Percentiles rank a stretch among this genome's conserved stretches.
Evolutionary conservation across 306 rosid species (phyloP).

Genomic region (Corylus americana): DNA sequence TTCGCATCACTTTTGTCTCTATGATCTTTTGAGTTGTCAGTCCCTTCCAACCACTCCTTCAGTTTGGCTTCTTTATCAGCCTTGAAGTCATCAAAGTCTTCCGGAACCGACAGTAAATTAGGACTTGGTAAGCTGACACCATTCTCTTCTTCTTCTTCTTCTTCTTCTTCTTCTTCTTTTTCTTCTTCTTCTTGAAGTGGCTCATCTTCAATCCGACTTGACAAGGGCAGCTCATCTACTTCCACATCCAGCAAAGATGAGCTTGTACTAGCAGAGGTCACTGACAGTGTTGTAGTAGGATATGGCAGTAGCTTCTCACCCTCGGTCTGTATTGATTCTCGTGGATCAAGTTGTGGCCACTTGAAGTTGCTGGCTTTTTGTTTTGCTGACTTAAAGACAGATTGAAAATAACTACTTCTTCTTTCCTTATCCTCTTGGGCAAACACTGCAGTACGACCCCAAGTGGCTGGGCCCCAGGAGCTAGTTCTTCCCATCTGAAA

Average conservation of each 20-base stretch:
- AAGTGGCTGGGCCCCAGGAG: constrained; percentile 47
- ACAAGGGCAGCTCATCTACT: constrained; percentile 61
- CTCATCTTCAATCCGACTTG: constrained; percentile 54
- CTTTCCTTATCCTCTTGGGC: constrained; percentile 38
- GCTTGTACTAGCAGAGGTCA: constrained; percentile 41
- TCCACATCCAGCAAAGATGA: constrained; percentile 53
- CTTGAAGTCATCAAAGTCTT: constrained; percentile 66
- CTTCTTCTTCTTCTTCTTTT: constrained; percentile 28
- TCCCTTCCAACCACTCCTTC: constrained; percentile 76
- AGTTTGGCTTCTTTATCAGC: constrained; percentile 76
- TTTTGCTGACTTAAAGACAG: constrained; percentile 67
- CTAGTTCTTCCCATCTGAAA: constrained; percentile 46
- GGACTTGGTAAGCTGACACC: constrained; percentile 32
- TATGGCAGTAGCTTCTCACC: constrained; percentile 32
- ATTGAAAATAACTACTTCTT: constrained; percentile 54
- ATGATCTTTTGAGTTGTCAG: constrained; percentile 32
- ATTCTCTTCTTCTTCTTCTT: constrained; percentile 19
- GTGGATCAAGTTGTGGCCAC: constrained; percentile 60
- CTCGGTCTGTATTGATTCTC: constrained; percentile 31
- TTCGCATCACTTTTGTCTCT: constrained; percentile 28
- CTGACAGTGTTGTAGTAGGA: constrained; percentile 34
- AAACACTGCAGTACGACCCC: constrained; percentile 33
- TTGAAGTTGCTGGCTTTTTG: constrained; percentile 61
- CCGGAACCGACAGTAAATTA: constrained; percentile 40
- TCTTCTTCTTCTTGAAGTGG: constrained; percentile 31